Evolutionary conservation across 2,329 filamentous ascomycete genomes (phyloP), one percentile per base, ranked within the genome.

Genomic region (Pseudocercospora ulei): DNA sequence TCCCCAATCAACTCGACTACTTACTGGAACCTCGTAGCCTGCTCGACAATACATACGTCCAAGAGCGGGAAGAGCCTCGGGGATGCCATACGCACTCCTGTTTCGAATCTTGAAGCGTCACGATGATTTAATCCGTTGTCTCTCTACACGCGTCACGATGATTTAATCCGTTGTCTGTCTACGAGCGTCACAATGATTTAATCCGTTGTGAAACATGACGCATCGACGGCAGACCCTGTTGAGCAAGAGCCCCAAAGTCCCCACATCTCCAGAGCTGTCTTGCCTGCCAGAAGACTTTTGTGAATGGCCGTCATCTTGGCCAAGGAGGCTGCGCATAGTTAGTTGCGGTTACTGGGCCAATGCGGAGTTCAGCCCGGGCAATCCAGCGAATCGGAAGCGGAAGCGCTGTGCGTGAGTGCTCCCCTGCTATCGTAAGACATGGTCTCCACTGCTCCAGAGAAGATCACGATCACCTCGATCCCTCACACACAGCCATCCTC

Each of bases 1-100:
- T 19, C 7, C 17, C 30, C 17, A 20, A 33, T 33, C 11, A 45
- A 22, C 42, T 45, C n/a, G 34, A 45, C 14, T 45, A 35, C 18
- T 26, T 45, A 20, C 38, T 41, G 2, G 38, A 45, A n/a, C 38
- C 42, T 22, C 38, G 24, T 14, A 24, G 14, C 11, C 19, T 41
- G 6, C 31, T 36, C 4, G 23, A 18, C 13, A 28, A 3, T 19
- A 24, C 22, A 11, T 28, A 17, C 16, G 8, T 11, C 1, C 4
- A 19, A 27, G 8, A 17, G 6, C n/a, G 6, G n/a, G n/a, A n/a
- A n/a, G n/a, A n/a, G n/a, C n/a, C n/a, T n/a, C n/a, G n/a, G n/a
- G n/a, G n/a, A n/a, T n/a, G n/a, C n/a, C n/a, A n/a, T n/a, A n/a
- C n/a, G n/a, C n/a, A n/a, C n/a, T n/a, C n/a, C n/a, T n/a, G n/a